These are phyloP conservation scores for Teratosphaeria viscida DNA, from an alignment of 2,329 filamentous ascomycete genomes.

Conservation along the genomic window DNA sequence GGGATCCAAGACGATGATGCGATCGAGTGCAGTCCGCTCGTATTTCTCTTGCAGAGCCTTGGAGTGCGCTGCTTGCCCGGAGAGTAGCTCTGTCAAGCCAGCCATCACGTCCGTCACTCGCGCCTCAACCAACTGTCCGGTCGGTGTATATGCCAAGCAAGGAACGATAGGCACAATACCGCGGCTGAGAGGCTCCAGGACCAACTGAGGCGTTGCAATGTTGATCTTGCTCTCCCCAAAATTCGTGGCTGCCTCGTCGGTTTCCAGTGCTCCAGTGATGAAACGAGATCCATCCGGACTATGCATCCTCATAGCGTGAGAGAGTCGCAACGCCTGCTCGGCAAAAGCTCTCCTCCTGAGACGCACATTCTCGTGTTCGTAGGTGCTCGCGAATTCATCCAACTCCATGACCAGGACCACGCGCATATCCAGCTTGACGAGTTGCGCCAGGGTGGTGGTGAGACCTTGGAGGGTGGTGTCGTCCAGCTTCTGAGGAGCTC, in stretches of 20 bases:
- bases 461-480: conserved; percentile 62
- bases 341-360: conserved; percentile 18
- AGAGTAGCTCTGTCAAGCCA: conserved; percentile 66
- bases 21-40: conserved; percentile 56
- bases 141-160: conserved; percentile 49
- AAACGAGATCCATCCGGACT: conserved; percentile 58
- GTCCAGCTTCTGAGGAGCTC: conserved; percentile 60
- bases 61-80: conserved; percentile 35
- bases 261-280: conserved; percentile 47
- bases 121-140: conserved; percentile 40
- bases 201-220: conserved; percentile 37
- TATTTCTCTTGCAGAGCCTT: background rate
- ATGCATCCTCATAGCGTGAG: conserved; percentile 61
- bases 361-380: background rate
- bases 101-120: conserved; percentile 57
- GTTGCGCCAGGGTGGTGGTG: conserved; percentile 71
- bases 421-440: conserved; percentile 68
- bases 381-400: background rate
- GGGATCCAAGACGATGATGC: conserved; percentile 80
- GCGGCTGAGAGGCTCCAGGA: conserved; percentile 56
- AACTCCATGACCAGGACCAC: conserved; percentile 72
- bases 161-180: conserved; percentile 63
- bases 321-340: conserved; percentile 61
- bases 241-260: conserved; percentile 7
- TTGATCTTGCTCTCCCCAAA: conserved; percentile 10